Base-by-base conservation (phyloP, 805 yeast species). In the Candida qinlingensis region DNA sequence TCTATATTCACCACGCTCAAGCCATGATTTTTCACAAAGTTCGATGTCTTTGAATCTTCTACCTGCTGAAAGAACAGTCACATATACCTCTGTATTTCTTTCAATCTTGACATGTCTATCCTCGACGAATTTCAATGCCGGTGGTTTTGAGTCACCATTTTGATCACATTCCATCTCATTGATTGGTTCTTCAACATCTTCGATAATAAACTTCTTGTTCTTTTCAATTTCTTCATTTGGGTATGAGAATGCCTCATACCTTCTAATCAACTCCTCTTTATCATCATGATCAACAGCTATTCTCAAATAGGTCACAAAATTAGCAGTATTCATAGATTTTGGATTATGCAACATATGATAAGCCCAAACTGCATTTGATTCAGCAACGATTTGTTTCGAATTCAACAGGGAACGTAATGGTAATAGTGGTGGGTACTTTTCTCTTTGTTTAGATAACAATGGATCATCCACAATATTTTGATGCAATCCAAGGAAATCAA, bases 341-440 rank as follows among this genome's bases (percentile, higher is more conserved):
- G 83, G 83, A 41, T 68, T 63, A 34, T 63, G 59, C 25, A 75
- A 62, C 27, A 79, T 50, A 11, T 79, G 67, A 56, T 74, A 81
- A 2, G 76, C 74, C 82, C 95, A 79, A 6, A 92, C 49, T 0
- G 97, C 97, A 50, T 80, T 74, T 0, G 92, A 80, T 65, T 92
- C 98, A 0, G 84, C 81, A 39, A 85, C 47, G 1, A 87, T 66
- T 52, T 80, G 75, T 26, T 70, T 60, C 11, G 62, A 52, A 4
- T 68, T 52, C 2, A 57, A 56, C 7, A 86, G 60, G 7, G 71
- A 70, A 0, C 70, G 56, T 1, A 79, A 60, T 1, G 96, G 91
- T 39, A 92, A 67, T 49, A 92, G 78, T 3, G 97, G 97, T 3
- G 89, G 79, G 11, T 51, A 51, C 8, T 47, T 49, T 8, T 54